Base-by-base conservation (phyloP, 2,329 filamentous ascomycete species). In the Trichoderma breve region DNA sequence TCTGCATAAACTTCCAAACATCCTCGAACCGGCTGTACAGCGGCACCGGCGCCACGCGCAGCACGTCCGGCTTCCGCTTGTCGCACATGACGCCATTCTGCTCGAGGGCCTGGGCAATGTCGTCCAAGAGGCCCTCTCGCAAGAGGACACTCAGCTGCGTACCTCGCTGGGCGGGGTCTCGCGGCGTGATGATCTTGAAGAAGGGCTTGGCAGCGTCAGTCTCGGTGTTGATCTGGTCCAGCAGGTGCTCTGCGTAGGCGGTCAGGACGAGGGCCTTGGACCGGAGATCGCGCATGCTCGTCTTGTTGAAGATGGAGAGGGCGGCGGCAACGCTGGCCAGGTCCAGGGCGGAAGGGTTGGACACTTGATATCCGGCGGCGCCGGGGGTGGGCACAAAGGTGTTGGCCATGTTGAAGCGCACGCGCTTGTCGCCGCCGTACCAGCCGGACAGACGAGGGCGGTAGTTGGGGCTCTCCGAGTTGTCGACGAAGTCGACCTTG, bases 381-480 rank as follows among this genome's bases (percentile, higher is more conserved):
- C 95, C 94, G 2, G 88, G 83, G 8, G 93, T 92, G 4, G 94
- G 93, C 53, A 90, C 84, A 81, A 97, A 97, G 71, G 85, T 84
- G 81, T 94, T 95, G 71, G 91, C 89, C 94, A 97, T 97, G 75
- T 89, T 86, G 83, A 97, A 97, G 15, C 94, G 87, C 39, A 89
- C 89, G 63, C 84, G 82, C 81, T 94, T 94, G 82, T 94, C 91
- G 68, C 90, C 91, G 66, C 94, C 94, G 88, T 95, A 97, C 94
- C 94, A 97, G 28, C 94, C 95, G 39, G 89, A 86, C 2, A 97
- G 84, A 4, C 94, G 87, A 6, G 89, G 90, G 18, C 86, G 86
- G 78, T 90, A 95, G 0, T 74, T 72, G 0, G 81, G 81, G 64
- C 73, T 76, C 3, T 74, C 76, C n/a, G 83, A 81, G 3, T 79